Evolutionary conservation across 768 basidiomycete species (phyloP).

Genomic region (Multifurca ochricompacta): DNA sequence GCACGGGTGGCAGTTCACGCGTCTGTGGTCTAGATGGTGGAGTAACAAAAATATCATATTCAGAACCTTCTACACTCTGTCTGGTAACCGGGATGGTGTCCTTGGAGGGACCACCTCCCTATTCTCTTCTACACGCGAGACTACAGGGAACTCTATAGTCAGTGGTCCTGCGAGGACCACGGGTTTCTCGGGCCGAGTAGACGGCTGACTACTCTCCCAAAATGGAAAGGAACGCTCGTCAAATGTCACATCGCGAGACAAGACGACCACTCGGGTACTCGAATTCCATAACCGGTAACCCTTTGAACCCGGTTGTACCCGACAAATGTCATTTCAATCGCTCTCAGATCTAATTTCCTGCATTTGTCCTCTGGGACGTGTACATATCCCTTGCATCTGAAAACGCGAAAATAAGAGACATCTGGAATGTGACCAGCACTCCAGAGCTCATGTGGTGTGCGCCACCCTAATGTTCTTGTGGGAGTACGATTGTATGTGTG

Average conservation of each 20-base stretch:
- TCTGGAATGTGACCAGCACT: slow-evolving; percentile 16
- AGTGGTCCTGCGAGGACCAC: not conserved
- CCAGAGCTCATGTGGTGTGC: slow-evolving; percentile 21
- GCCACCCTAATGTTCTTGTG: slow-evolving; percentile 23
- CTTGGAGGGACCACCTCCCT: too few relatives aligned
- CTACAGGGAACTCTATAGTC: too few relatives aligned
- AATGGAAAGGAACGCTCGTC: not conserved
- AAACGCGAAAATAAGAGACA: slow-evolving; percentile 11
- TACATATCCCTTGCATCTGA: slow-evolving; percentile 12
- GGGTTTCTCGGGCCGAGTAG: too few relatives aligned
- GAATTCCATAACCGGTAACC: slow-evolving; percentile 8
- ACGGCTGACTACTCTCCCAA: too few relatives aligned
- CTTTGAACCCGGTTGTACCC: slow-evolving; percentile 14
- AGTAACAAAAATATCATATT: too few relatives aligned
- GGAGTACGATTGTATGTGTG: slow-evolving; percentile 33
- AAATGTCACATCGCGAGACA: slow-evolving; percentile 1
- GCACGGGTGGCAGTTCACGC: too few relatives aligned
- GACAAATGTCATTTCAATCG: not conserved
- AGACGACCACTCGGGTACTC: not conserved
- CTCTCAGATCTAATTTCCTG: not conserved
- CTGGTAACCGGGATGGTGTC: too few relatives aligned
- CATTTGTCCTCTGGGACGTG: slow-evolving; percentile 1
- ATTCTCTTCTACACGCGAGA: too few relatives aligned
- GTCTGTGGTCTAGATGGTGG: too few relatives aligned
- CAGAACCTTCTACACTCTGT: too few relatives aligned